Evolutionary conservation across 257 asterid species (phyloP).

Genomic region (Plantago major): DNA sequence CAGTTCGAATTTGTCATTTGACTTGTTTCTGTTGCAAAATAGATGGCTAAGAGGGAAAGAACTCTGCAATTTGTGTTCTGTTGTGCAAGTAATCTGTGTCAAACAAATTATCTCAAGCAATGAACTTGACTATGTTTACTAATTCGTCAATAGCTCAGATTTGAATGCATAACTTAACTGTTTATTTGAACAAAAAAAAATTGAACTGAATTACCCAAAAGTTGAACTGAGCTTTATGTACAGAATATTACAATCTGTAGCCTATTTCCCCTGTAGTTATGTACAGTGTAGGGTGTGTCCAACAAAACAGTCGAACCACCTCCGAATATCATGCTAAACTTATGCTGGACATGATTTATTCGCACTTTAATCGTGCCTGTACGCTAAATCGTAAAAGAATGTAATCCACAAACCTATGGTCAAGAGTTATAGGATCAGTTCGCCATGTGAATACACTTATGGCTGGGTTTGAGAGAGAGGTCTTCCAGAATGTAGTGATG

Average conservation of each 20-base stretch:
- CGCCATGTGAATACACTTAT: slow-evolving; percentile 18
- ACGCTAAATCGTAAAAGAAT: slow-evolving; percentile 10
- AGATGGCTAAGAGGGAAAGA: not conserved
- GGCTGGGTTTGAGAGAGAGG: slow-evolving; percentile 33
- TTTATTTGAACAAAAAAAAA: not conserved
- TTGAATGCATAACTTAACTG: not conserved
- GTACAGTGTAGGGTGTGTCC: not conserved
- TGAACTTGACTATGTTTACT: not conserved
- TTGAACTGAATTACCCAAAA: not conserved
- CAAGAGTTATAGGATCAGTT: not conserved
- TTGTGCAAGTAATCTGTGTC: not conserved
- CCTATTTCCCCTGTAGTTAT: not conserved
- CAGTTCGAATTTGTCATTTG: not conserved
- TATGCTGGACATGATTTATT: slow-evolving; percentile 2
- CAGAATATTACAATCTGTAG: too few relatives aligned
- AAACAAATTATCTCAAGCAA: not conserved
- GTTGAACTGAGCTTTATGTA: not conserved
- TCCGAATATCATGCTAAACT: not conserved
- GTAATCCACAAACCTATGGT: not conserved
- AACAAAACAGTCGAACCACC: slow-evolving; percentile 8
- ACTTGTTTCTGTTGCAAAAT: not conserved
- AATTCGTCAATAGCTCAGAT: not conserved
- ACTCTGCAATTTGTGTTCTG: not conserved
- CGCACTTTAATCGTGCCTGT: slow-evolving; percentile 1
- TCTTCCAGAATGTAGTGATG: slow-evolving; percentile 44